Evolutionary conservation across 2,329 filamentous ascomycete genomes (phyloP).

Genomic region (Xylaria sp.): DNA sequence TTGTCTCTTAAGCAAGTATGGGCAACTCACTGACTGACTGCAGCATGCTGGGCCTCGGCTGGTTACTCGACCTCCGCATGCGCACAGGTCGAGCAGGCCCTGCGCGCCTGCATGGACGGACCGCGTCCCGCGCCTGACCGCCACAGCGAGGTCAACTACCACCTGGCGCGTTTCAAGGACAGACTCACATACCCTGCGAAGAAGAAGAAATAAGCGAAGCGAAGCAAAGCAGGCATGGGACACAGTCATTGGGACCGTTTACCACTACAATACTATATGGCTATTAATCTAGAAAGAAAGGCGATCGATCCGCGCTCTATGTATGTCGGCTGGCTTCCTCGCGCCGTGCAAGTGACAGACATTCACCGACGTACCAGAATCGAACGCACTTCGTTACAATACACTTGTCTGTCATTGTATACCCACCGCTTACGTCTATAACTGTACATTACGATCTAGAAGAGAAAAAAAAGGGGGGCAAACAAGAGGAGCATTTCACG

Average conservation of each 20-base stretch:
- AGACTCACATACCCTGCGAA: slow-evolving; percentile 58
- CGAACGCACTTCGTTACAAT: not conserved
- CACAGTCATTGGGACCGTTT: too few relatives aligned
- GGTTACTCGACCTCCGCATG: slow-evolving; percentile 61
- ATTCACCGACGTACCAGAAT: not conserved
- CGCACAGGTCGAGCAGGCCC: slow-evolving; percentile 52
- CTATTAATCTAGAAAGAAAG: not conserved
- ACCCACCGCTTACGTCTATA: not conserved
- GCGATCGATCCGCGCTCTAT: not conserved
- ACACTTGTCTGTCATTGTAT: not conserved
- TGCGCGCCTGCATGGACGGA: slow-evolving; percentile 74
- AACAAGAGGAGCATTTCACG: not conserved
- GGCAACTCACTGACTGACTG: slow-evolving; percentile 1
- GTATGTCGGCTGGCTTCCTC: not conserved
- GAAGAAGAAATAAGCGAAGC: slow-evolving; percentile 32
- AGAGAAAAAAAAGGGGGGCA: not conserved
- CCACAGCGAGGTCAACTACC: slow-evolving; percentile 87
- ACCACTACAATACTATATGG: not conserved
- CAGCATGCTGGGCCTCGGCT: slow-evolving; percentile 79
- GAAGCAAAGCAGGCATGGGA: not conserved
- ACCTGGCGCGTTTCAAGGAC: slow-evolving; percentile 72
- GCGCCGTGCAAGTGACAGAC: not conserved
- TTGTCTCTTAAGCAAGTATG: not conserved
- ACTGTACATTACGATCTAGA: slow-evolving; percentile 5
- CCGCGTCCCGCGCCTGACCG: slow-evolving; percentile 50